phyloP scores from a whole-genome alignment of 2,329 filamentous ascomycete species.

The Pseudocercospora eumusae region DNA sequence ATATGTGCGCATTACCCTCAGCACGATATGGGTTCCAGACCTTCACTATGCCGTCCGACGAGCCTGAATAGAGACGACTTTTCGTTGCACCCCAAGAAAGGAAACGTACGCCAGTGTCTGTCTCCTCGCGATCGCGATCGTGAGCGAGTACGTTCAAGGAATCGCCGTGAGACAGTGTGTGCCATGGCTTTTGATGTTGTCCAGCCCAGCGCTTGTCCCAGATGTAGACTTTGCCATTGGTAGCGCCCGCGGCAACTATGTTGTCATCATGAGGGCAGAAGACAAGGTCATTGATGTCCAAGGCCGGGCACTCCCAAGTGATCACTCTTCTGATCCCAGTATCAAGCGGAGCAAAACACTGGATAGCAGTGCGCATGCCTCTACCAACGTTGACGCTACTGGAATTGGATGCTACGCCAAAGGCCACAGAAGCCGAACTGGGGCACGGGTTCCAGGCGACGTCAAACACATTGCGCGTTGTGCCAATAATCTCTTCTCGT shows the following conservation, averaged over 20 bases:
- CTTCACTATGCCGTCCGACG: conserved; percentile 62
- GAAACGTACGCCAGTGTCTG: conserved; percentile 61
- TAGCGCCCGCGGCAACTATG: conserved; percentile 61
- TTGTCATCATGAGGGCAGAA: conserved; percentile 50
- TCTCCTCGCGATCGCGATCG: conserved; percentile 48
- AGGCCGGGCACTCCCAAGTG: conserved; percentile 58
- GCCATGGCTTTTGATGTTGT: conserved; percentile 48
- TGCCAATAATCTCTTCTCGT: conserved; percentile 47
- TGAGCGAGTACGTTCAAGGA: conserved; percentile 54
- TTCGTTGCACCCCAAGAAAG: conserved; percentile 58
- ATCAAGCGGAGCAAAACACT: conserved; percentile 52
- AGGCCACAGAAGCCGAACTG: conserved; percentile 42
- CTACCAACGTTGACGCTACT: conserved; percentile 39
- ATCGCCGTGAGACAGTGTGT: conserved; percentile 53
- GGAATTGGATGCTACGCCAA: conserved; percentile 57
- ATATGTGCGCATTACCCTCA: conserved; percentile 53
- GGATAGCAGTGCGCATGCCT: conserved; percentile 53
- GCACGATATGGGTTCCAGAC: conserved; percentile 60
- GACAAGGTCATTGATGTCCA: conserved; percentile 63
- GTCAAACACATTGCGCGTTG: conserved; percentile 60
- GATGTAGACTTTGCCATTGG: conserved; percentile 60
- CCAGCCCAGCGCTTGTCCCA: conserved; percentile 56
- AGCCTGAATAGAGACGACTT: conserved; percentile 59
- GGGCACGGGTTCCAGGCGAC: conserved; percentile 57
- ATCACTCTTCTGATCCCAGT: conserved; percentile 41